Base-by-base conservation (phyloP, 176 grass and related monocot species). In the Aegilops umbellulata region DNA sequence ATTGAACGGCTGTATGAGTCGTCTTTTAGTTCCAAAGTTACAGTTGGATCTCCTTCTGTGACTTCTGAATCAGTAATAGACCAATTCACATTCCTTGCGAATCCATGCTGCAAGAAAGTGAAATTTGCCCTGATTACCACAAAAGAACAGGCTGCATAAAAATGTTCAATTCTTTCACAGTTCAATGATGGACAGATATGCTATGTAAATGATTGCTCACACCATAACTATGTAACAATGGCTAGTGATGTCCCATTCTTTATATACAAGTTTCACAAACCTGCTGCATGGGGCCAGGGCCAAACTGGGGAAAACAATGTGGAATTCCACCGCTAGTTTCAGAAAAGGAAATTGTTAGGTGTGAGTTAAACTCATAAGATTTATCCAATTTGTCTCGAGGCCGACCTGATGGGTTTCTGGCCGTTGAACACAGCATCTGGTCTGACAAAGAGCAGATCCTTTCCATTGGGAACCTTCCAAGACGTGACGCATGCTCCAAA, bases 291-390 rank as follows among this genome's bases (percentile, higher is more conserved):
- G 88, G 44, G 24, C 96, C 93, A 51, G 96, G 96, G 66, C 96
- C 96, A 69, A 98, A 98, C 79, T 98, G 96, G 19, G 96, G 96
- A 44, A 98, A 98, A 87, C 96, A 98, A 88, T 98, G 96, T 88
- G 96, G 96, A 84, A 98, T 92, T 83, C 96, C 96, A 31, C 96
- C 96, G 84, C 96, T 98, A 88, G 13, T 94, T 85, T 70, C 41
- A 88, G 35, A 89, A 83, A 84, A 90, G 42, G 63, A 87, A 7
- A 60, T 36, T 23, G 60, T 87, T 46, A 87, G 85, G 31, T 73
- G 39, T 38, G 64, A n/a, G 26, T 68, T 42, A 82, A 65, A 84
- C 22, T 39, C 13, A 19, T 77, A n/a, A 82, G 44, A 8, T 85
- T 86, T 87, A 83, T 83, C 27, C 7, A 80, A 44, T 66, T 38